phyloP scores from a whole-genome alignment of 148 eudicot species.

The Fagopyrum tataricum region DNA sequence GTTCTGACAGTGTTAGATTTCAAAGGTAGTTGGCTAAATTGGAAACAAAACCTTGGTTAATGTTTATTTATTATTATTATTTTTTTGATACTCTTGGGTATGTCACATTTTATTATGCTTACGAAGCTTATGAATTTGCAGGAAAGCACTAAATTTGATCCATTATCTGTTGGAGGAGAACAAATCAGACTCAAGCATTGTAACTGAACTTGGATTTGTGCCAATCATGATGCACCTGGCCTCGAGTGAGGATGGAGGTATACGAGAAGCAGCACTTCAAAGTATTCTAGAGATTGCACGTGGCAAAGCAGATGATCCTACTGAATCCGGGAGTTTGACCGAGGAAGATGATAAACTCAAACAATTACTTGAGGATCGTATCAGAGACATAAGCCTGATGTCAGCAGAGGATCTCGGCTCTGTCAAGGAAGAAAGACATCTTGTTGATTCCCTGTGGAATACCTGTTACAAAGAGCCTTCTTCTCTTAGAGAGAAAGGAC shows the following conservation, averaged over 20 bases:
- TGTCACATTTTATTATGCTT: not conserved
- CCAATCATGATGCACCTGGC: slow-evolving; percentile 74
- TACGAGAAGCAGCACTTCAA: slow-evolving; percentile 78
- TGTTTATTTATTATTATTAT: not conserved
- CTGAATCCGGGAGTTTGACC: slow-evolving; percentile 11
- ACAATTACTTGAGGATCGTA: slow-evolving; percentile 59
- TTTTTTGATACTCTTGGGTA: not conserved
- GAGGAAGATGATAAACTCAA: slow-evolving; percentile 68
- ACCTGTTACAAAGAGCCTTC: slow-evolving; percentile 61
- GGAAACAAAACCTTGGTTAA: not conserved
- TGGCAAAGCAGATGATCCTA: slow-evolving; percentile 23
- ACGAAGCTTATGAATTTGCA: slow-evolving; percentile 24
- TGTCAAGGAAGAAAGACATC: slow-evolving; percentile 67
- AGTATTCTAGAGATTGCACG: slow-evolving; percentile 65
- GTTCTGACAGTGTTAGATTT: slow-evolving; percentile 62
- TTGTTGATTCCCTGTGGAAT: slow-evolving; percentile 77
- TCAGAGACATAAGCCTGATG: slow-evolving; percentile 55
- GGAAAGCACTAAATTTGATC: slow-evolving; percentile 93
- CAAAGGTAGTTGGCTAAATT: slow-evolving; percentile 47
- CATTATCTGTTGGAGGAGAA: slow-evolving; percentile 70
- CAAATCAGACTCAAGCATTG: slow-evolving; percentile 39
- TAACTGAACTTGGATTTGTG: slow-evolving; percentile 71
- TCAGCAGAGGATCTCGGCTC: slow-evolving; percentile 71
- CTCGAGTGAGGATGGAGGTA: slow-evolving; percentile 59
- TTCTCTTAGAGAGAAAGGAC: slow-evolving; percentile 64